These are phyloP conservation scores for Wallemia mellicola DNA, from an alignment of 1,284 basidiomycete species.

Conservation along the genomic window DNA sequence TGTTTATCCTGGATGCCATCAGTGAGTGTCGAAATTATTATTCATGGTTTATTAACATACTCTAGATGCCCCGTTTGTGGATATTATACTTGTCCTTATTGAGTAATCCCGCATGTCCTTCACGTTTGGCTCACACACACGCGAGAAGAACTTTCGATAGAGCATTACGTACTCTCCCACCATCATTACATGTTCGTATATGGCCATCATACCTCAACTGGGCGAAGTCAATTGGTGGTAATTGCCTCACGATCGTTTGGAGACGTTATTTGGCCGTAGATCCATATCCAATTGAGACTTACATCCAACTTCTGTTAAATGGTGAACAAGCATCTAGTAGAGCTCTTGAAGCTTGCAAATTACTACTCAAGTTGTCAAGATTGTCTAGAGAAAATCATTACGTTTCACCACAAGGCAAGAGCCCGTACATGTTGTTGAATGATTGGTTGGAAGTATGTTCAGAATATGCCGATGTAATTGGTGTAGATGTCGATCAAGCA, in stretches of 20 bases:
- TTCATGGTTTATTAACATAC: neutral
- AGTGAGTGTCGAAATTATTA: conserved; percentile 13
- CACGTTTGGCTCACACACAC: conserved; percentile 56
- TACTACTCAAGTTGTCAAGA: conserved; percentile 51
- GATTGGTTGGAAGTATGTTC: conserved; percentile 85
- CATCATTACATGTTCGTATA: conserved; percentile 70
- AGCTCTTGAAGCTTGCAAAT: conserved; percentile 75
- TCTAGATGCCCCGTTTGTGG: conserved; percentile 72
- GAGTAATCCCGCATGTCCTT: conserved; percentile 64
- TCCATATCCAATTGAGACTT: conserved; percentile 55
- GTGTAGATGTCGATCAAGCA: conserved; percentile 42
- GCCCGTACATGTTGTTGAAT: conserved; percentile 70
- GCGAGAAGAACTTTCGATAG: conserved; percentile 82
- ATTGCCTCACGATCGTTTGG: conserved; percentile 59
- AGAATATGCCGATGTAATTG: conserved; percentile 68
- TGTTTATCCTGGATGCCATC: conserved; percentile 76
- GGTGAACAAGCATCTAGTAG: conserved; percentile 31
- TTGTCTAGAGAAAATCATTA: conserved; percentile 59
- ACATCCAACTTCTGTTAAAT: conserved; percentile 42
- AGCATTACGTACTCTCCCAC: conserved; percentile 70
- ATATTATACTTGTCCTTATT: conserved; percentile 71
- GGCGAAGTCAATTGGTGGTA: conserved; percentile 60
- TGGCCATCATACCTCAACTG: conserved; percentile 88
- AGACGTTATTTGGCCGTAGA: conserved; percentile 66
- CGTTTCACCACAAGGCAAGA: conserved; percentile 68